Base-by-base conservation (phyloP, 306 rosid species). In the Echinosophora koreensis region DNA sequence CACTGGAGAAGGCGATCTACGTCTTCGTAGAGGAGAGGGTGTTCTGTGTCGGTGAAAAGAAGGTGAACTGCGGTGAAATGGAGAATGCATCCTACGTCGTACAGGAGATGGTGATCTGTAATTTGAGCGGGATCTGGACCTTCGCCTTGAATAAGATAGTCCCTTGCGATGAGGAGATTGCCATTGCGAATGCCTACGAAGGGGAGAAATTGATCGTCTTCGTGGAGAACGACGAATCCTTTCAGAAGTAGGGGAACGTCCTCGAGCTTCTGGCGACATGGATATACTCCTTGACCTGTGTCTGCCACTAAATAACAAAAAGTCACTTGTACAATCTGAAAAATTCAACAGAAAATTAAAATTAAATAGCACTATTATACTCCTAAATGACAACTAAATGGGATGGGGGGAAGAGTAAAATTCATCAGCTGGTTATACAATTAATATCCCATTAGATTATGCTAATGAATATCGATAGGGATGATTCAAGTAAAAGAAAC, bases 221-320 rank as follows among this genome's bases (percentile, higher is more conserved):
- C 52, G 73, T 39, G 90, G 85, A 64, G 88, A 81, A 77, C 10
- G 47, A 15, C 8, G 50, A 51, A 39, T 80, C 72, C 86, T 84
- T 17, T 74, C 83, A 2, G 82, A 79, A 52, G 90, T 83, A 69
- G 34, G 38, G 4, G 87, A 79, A 35, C 55, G 80, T n/a, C 81
- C 79, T 2, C 47, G 61, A 15, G 65, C 82, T 54, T 78, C 66
- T 13, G 90, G 88, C 12, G 94, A 87, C 65, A 73, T 60, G 15
- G 91, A 89, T 52, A 74, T 22, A 37, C 90, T 87, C 50, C 77
- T 82, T 64, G 90, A 72, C 66, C 71, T 68, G 15, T 51, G 73
- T 46, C 86, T 76, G 54, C 66, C 84, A 75, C 86, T 74, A 66
- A 63, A 69, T 17, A 22, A 59, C 11, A 28, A 16, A 39, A 34